phyloP scores from a whole-genome alignment of 139 green algal genomes.

The Chlamydomonas applanata region DNA sequence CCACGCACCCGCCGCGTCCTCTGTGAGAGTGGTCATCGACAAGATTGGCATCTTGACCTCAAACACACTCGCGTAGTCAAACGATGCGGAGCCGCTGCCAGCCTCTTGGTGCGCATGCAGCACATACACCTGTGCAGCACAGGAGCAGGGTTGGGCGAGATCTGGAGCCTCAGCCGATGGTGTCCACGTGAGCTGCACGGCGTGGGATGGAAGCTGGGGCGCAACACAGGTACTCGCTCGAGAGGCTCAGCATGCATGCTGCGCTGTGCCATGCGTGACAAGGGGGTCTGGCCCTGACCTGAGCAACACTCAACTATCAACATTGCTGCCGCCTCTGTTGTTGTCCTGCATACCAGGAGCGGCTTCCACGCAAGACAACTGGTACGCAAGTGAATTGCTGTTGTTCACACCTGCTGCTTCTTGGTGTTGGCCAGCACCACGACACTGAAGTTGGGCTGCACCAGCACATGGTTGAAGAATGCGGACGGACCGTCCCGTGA shows the following conservation, averaged over 20 bases:
- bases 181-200: too few species aligned
- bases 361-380: too few species aligned
- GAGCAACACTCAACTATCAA: too few species aligned
- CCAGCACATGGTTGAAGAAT: slow-evolving; percentile 62
- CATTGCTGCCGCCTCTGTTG: too few species aligned
- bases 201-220: too few species aligned
- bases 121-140: slow-evolving; percentile 61
- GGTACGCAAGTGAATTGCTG: background rate
- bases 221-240: too few species aligned
- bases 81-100: slow-evolving; percentile 6
- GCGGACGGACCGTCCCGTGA: background rate
- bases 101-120: slow-evolving; percentile 48
- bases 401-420: slow-evolving; percentile 16
- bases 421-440: slow-evolving; percentile 78
- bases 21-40: slow-evolving; percentile 51
- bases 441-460: slow-evolving; percentile 40
- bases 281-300: too few species aligned
- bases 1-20: slow-evolving; percentile 6
- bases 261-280: too few species aligned
- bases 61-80: slow-evolving; percentile 73
- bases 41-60: slow-evolving; percentile 75
- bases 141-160: background rate
- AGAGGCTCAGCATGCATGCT: too few species aligned
- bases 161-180: too few species aligned
- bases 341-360: too few species aligned